Conservation (phyloP, 495 filamentous ascomycete species). For the Diplogelasinospora grovesii region DNA sequence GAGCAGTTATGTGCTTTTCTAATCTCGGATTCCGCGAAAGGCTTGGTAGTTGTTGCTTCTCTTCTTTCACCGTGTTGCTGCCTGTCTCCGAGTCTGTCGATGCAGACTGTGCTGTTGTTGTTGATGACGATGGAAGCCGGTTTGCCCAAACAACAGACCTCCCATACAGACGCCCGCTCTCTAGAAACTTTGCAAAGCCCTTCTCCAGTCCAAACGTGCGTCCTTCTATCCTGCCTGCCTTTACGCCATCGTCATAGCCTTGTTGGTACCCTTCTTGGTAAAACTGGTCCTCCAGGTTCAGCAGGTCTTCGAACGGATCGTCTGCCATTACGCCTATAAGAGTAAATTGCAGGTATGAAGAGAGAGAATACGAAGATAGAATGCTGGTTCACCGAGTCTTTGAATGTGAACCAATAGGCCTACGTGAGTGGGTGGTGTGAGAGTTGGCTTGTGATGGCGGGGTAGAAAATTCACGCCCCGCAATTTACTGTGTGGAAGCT, state of each 20-base stretch:
- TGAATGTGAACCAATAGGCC: too few species aligned
- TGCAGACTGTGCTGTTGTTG: neutral
- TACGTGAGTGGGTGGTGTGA: too few species aligned
- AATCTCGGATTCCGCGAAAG: constrained; percentile 59
- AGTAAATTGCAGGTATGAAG: neutral
- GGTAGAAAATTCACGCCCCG: too few species aligned
- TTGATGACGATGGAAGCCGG: constrained; percentile 18
- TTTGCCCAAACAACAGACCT: constrained; percentile 72
- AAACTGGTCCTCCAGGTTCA: constrained; percentile 75
- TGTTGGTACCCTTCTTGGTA: constrained; percentile 77
- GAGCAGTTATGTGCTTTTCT: constrained; percentile 60
- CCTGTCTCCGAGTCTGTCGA: constrained; percentile 19
- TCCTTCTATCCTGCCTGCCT: constrained; percentile 79
- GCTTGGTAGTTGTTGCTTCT: constrained; percentile 6
- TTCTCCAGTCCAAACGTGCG: constrained; percentile 85
- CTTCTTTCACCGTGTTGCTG: too few species aligned
- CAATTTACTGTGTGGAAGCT: too few species aligned
- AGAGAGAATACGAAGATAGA: neutral
- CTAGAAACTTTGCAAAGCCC: constrained; percentile 83
- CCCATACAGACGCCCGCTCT: constrained; percentile 76
- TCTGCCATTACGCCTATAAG: constrained; percentile 9
- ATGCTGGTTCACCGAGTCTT: too few species aligned
- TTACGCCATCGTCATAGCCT: constrained; percentile 69
- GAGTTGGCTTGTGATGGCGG: too few species aligned
- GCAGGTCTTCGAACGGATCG: constrained; percentile 63